Evolutionary conservation across 805 yeast genomes (phyloP).

Genomic region (Lipomyces sp.): DNA sequence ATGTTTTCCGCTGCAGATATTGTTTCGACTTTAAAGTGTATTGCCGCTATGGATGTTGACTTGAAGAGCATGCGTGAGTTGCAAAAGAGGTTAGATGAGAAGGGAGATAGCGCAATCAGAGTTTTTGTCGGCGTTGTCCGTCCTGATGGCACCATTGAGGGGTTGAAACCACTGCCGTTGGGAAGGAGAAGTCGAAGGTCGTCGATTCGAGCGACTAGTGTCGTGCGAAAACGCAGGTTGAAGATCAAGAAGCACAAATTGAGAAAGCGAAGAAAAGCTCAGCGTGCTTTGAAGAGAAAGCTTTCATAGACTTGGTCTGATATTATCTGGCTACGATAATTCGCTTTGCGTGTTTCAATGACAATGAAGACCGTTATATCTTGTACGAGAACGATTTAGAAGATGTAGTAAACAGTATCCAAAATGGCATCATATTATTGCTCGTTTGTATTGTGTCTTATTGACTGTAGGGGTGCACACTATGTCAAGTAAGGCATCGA

Average conservation of each 20-base stretch:
- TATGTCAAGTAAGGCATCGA: not conserved
- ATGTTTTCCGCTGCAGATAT: conserved; percentile 19
- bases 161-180: not conserved
- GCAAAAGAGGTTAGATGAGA: conserved; percentile 20
- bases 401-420: not conserved
- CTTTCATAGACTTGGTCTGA: conserved; percentile 37
- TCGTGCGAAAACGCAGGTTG: conserved; percentile 66
- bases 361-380: not conserved
- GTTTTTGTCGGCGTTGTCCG: conserved; percentile 7
- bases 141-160: conserved; percentile 1
- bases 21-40: conserved; percentile 23
- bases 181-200: conserved; percentile 1
- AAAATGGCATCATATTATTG: not conserved
- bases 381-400: not conserved
- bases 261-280: conserved; percentile 95
- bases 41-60: conserved; percentile 22
- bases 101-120: conserved; percentile 14
- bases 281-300: conserved; percentile 56
- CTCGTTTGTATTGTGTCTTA: not conserved
- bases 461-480: not conserved
- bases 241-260: conserved; percentile 98
- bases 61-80: conserved; percentile 24
- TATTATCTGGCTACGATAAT: not conserved
- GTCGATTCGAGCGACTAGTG: conserved; percentile 44
- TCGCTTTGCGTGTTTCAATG: not conserved